These are phyloP conservation scores for Otatea glauca DNA, from an alignment of 176 grass and related monocot genomes.

Conservation along the genomic window DNA sequence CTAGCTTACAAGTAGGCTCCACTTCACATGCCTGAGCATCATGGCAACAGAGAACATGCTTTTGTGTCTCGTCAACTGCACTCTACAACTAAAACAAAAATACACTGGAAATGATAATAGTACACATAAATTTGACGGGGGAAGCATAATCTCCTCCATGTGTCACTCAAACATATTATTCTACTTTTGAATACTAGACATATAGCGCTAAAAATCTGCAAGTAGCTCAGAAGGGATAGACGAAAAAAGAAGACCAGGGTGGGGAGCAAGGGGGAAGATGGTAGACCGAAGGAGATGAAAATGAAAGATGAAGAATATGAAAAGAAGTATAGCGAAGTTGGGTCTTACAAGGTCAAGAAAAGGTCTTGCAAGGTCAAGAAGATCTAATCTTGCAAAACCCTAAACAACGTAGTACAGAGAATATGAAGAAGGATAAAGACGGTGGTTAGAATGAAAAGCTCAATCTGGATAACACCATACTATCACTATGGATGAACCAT, in stretches of 20 bases:
- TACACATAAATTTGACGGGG: neutral
- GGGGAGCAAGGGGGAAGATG: rapidly evolving
- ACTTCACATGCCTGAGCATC: conserved; percentile 49
- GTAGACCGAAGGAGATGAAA: rapidly evolving
- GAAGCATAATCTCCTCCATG: neutral
- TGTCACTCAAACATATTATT: neutral
- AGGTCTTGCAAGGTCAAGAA: conserved; percentile 99
- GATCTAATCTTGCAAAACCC: rapidly evolving
- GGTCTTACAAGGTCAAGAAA: conserved; percentile 99
- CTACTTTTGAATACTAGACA: neutral
- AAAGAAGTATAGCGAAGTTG: neutral
- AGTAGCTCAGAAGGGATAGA: conserved; percentile 97
- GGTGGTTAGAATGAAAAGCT: conserved; percentile 56
- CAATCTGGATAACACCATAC: conserved; percentile 69
- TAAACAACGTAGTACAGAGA: rapidly evolving
- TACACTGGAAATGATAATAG: neutral
- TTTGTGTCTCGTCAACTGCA: conserved; percentile 33
- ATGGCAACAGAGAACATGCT: conserved; percentile 39
- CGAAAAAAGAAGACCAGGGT: neutral
- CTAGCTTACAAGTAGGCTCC: conserved; percentile 34
- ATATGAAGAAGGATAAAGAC: neutral
- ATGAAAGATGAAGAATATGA: neutral
- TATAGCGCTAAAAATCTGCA: neutral
- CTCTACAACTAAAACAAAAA: conserved; percentile 27
- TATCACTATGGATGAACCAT: neutral